These are phyloP conservation scores for Volvariella volvacea DNA, from an alignment of 1,284 basidiomycete genomes.

Conservation along the genomic window DNA sequence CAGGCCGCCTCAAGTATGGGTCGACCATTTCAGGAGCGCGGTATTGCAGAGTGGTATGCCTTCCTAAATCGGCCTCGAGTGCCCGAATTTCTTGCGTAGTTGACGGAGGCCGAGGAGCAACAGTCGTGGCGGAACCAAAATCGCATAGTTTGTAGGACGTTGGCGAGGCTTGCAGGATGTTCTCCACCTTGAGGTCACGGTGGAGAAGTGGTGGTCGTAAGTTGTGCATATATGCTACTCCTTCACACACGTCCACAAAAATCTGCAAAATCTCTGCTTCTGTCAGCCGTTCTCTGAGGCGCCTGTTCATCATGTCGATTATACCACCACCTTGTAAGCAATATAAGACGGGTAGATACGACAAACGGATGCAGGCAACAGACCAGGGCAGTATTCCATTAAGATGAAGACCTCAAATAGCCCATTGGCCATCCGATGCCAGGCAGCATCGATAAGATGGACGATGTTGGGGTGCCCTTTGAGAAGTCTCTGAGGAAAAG, in stretches of 20 bases:
- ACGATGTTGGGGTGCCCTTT: conserved; percentile 92
- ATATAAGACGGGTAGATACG: conserved; percentile 6
- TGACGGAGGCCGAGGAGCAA: conserved; percentile 59
- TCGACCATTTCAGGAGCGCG: conserved; percentile 99
- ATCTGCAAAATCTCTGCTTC: conserved; percentile 97
- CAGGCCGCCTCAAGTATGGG: conserved; percentile 72
- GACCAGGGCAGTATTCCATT: conserved; percentile 92
- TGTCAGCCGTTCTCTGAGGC: conserved; percentile 87
- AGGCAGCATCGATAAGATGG: conserved; percentile 91
- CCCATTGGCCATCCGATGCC: conserved; percentile 76
- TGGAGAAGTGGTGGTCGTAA: conserved; percentile 87
- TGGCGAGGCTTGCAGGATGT: conserved; percentile 79
- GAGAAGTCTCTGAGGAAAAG: conserved; percentile 60
- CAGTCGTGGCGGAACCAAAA: conserved; percentile 89
- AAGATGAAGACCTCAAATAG: conserved; percentile 96
- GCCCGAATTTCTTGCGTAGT: conserved; percentile 78
- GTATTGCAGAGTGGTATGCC: conserved; percentile 93
- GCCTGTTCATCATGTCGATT: conserved; percentile 98
- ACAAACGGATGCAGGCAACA: conserved; percentile 12
- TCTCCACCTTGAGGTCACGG: conserved; percentile 98
- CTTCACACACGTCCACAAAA: conserved; percentile 92
- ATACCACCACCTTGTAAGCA: conserved; percentile 79
- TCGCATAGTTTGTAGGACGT: conserved; percentile 95
- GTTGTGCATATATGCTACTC: conserved; percentile 94
- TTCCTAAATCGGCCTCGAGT: conserved; percentile 89